Evolutionary conservation across 2,329 filamentous ascomycete genomes (phyloP).

Genomic region (Cladophialophora chaetospira): DNA sequence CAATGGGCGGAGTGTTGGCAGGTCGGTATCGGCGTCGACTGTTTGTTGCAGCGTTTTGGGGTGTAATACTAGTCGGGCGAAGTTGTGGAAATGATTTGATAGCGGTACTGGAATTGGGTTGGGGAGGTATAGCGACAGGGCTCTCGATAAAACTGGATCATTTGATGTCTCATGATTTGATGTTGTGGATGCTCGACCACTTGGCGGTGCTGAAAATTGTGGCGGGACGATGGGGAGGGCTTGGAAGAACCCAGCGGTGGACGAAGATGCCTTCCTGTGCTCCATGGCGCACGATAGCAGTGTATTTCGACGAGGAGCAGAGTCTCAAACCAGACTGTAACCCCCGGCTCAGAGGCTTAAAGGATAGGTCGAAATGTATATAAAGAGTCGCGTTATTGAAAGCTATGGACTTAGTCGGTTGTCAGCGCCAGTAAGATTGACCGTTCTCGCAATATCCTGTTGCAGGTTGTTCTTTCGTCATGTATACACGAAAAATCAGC

Average conservation of each 20-base stretch:
- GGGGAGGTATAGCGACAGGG: constrained; percentile 26
- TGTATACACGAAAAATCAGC: too few relatives aligned
- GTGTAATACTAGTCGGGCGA: constrained; percentile 24
- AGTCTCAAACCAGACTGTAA: too few relatives aligned
- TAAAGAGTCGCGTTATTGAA: too few relatives aligned
- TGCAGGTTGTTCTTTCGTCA: too few relatives aligned
- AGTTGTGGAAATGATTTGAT: constrained; percentile 26
- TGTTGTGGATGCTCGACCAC: not conserved
- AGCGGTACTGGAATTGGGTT: constrained; percentile 15
- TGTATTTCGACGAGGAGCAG: too few relatives aligned
- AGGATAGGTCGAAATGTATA: too few relatives aligned
- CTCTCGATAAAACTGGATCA: constrained; percentile 23
- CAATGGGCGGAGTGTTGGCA: constrained; percentile 26
- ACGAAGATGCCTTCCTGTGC: constrained; percentile 22
- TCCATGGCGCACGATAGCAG: too few relatives aligned
- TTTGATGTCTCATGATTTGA: constrained; percentile 14
- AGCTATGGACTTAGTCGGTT: too few relatives aligned
- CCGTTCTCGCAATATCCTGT: too few relatives aligned
- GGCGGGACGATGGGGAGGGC: constrained; percentile 21
- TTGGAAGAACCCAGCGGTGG: constrained; percentile 30
- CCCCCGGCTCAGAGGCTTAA: too few relatives aligned
- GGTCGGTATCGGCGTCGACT: constrained; percentile 27
- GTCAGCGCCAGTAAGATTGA: too few relatives aligned
- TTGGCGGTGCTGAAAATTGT: constrained; percentile 19
- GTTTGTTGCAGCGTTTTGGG: constrained; percentile 26